Evolutionary conservation across 352 stramenopile genomes (phyloP), one percentile per base, ranked within the genome.

Genomic region (Globisporangium perplexum): DNA sequence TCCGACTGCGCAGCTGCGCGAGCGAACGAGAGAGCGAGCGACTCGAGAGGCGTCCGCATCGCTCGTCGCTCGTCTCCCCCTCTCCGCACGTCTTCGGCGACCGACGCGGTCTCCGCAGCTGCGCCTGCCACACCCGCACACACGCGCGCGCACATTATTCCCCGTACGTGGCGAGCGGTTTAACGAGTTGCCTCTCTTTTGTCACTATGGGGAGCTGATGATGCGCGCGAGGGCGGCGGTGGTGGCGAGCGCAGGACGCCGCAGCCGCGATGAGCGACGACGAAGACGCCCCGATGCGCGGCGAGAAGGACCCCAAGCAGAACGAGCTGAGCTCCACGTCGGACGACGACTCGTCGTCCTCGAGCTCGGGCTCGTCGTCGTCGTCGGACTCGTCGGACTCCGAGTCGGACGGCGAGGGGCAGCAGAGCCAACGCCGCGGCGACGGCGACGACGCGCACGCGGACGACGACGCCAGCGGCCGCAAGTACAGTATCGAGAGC

Each of bases 371-470:
- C 7, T 93, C 82, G 31, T 90, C 80, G 18, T 92, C 81, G 7
- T 86, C 73, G 2, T 88, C 78, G 17, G 79, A 78, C 2, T 90
- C 79, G 30, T 92, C 80, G 17, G 84, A 94, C 57, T 93, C 82
- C 15, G 84, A 93, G 33, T 88, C 81, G 31, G 79, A 90, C 26
- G 62, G 66, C 26, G 69, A 77, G 36, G 30, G 12, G 18, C 62
- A 72, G 35, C 66, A 71, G 39, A 70, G 72, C 46, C 55, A 55
- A 22, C 41, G 10, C 7, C 39, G 47, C n/a, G n/a, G n/a, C n/a
- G n/a, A n/a, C 8, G 50, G 47, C 50, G 53, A 61, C 45, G 61
- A 62, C n/a, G 36, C 59, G 26, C 53, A 48, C 41, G 30, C 41
- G 45, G 18, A 45, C 52, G 2, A 26, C 7, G 23, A 53, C 36